Evolutionary conservation across 495 filamentous ascomycete species (phyloP).

Genomic region (Oleoguttula mirabilis): DNA sequence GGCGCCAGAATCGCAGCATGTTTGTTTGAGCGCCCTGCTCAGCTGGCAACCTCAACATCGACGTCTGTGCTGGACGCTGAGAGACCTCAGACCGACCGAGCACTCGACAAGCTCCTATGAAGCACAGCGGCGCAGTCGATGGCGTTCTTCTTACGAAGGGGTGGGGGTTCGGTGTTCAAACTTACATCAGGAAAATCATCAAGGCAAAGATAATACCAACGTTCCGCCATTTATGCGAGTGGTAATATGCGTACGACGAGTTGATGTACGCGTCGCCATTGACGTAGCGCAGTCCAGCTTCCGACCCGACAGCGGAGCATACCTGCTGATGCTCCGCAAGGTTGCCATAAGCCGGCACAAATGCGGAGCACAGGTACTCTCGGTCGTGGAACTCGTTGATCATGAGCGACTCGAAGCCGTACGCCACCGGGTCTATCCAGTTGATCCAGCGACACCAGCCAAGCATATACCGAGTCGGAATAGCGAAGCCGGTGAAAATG

Average conservation of each 20-base stretch:
- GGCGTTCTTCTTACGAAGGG: too few species aligned
- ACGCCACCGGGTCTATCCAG: slow-evolving; percentile 74
- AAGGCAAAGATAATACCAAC: slow-evolving; percentile 70
- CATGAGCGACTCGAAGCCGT: slow-evolving; percentile 79
- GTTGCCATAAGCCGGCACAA: slow-evolving; percentile 42
- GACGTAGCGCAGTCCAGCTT: slow-evolving; percentile 42
- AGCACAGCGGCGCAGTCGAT: too few species aligned
- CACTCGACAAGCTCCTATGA: too few species aligned
- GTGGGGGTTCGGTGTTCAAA: too few species aligned
- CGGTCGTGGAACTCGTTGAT: slow-evolving; percentile 75
- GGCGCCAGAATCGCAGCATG: too few species aligned
- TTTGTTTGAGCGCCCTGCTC: too few species aligned
- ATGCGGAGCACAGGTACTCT: slow-evolving; percentile 48
- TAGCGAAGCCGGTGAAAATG: slow-evolving; percentile 83
- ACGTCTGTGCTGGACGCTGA: too few species aligned
- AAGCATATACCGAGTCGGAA: slow-evolving; percentile 66
- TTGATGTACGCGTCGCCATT: slow-evolving; percentile 56
- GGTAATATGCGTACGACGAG: slow-evolving; percentile 47
- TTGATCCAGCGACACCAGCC: slow-evolving; percentile 81
- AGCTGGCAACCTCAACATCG: too few species aligned
- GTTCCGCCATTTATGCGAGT: slow-evolving; percentile 62
- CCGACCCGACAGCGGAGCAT: slow-evolving; percentile 52
- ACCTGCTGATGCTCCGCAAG: slow-evolving; percentile 34
- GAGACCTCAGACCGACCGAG: too few species aligned
- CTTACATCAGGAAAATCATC: slow-evolving; percentile 54